phyloP scores from a whole-genome alignment of 805 yeast genomes.

The Metschnikowia colocasiae region DNA sequence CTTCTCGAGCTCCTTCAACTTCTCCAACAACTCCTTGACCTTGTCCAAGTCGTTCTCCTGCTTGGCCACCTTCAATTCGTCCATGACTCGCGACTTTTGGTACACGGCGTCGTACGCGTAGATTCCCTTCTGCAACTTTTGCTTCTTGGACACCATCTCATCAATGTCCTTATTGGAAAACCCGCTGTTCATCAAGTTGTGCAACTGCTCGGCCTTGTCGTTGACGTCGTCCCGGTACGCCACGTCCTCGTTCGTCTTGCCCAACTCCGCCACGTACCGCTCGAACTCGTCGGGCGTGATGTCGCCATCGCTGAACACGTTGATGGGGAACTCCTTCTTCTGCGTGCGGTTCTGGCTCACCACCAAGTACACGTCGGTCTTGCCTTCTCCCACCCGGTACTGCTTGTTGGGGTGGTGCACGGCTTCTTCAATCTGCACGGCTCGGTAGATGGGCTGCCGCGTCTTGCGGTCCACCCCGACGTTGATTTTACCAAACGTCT shows the following conservation, averaged over 20 bases:
- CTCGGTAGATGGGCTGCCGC: constrained; percentile 66
- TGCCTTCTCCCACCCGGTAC: constrained; percentile 41
- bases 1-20: constrained; percentile 43
- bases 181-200: constrained; percentile 58
- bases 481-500: constrained; percentile 79
- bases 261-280: constrained; percentile 59
- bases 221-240: constrained; percentile 66
- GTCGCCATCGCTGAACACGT: constrained; percentile 73
- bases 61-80: constrained; percentile 70
- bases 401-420: constrained; percentile 40
- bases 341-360: constrained; percentile 79
- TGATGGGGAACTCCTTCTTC: constrained; percentile 72
- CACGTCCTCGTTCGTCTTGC: constrained; percentile 50
- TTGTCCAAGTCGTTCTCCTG: constrained; percentile 47
- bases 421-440: constrained; percentile 75
- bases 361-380: constrained; percentile 52
- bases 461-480: constrained; percentile 66
- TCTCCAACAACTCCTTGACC: constrained; percentile 28
- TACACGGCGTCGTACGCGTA: constrained; percentile 66
- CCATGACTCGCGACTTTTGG: constrained; percentile 66
- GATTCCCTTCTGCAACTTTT: constrained; percentile 45
- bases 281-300: constrained; percentile 70
- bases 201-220: constrained; percentile 59
- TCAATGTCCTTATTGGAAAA: constrained; percentile 73
- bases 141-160: constrained; percentile 71